These are phyloP conservation scores for Xylaria sp. DNA, from an alignment of 2,329 filamentous ascomycete genomes.

Conservation along the genomic window DNA sequence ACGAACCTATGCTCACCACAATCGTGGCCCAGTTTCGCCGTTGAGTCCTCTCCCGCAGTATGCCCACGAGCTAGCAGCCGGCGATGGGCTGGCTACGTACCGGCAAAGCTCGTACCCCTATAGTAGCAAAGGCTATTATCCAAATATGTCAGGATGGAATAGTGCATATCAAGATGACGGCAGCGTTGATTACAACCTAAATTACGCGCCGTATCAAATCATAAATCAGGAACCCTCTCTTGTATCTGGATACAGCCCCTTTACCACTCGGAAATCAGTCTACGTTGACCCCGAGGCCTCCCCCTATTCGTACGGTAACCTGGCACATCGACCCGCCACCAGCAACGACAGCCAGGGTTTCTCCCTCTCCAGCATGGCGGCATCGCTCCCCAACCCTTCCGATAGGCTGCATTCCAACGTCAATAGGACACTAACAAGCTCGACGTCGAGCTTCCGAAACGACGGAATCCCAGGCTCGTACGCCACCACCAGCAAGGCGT, in stretches of 20 bases:
- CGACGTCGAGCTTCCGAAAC: slow-evolving; percentile 47
- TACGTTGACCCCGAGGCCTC: slow-evolving; percentile 53
- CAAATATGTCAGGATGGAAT: slow-evolving; percentile 51
- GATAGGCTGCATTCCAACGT: slow-evolving; percentile 52
- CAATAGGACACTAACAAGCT: slow-evolving; percentile 49
- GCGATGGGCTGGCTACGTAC: slow-evolving; percentile 51
- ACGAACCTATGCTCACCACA: slow-evolving; percentile 48
- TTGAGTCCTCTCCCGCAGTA: slow-evolving; percentile 51
- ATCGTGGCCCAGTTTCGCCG: slow-evolving; percentile 47
- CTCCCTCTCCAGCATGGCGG: slow-evolving; percentile 56
- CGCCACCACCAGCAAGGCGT: slow-evolving; percentile 38
- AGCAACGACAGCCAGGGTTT: slow-evolving; percentile 52
- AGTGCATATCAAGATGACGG: slow-evolving; percentile 52
- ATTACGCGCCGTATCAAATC: slow-evolving; percentile 51
- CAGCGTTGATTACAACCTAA: slow-evolving; percentile 51
- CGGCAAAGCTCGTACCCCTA: slow-evolving; percentile 51
- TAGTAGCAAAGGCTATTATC: slow-evolving; percentile 51
- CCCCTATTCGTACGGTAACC: slow-evolving; percentile 50
- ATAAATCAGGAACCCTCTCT: slow-evolving; percentile 52
- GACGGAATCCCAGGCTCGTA: slow-evolving; percentile 46
- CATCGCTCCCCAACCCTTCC: slow-evolving; percentile 52
- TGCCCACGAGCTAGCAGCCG: slow-evolving; percentile 49
- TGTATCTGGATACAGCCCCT: slow-evolving; percentile 50
- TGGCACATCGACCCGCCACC: slow-evolving; percentile 53
- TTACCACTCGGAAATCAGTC: slow-evolving; percentile 46